Conservation (phyloP, 345 rosid species). For the Citrus trifoliata region DNA sequence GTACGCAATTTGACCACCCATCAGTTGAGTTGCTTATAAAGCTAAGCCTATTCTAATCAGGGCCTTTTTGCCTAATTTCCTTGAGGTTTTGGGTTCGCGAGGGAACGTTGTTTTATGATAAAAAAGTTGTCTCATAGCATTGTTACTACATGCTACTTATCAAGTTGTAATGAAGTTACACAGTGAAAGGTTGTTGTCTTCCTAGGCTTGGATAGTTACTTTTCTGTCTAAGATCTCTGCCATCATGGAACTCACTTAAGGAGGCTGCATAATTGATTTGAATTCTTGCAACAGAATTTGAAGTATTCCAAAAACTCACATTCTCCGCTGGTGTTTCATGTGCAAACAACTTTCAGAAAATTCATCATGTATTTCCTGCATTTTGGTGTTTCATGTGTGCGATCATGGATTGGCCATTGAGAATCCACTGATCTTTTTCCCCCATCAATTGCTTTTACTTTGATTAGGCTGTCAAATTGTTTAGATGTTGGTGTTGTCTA, state of each 20-base stretch:
- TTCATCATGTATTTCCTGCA: background rate
- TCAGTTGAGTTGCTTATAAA: background rate
- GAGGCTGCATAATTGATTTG: conserved; percentile 1
- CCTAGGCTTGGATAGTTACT: background rate
- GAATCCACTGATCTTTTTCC: background rate
- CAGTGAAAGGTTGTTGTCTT: background rate
- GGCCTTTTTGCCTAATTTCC: background rate
- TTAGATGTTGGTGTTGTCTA: background rate
- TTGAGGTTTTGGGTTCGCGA: background rate
- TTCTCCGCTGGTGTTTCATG: background rate
- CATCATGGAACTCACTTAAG: background rate
- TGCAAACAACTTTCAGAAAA: background rate
- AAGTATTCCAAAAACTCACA: background rate
- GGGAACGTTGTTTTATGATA: background rate
- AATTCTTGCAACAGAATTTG: background rate
- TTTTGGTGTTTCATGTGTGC: background rate
- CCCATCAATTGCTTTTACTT: background rate
- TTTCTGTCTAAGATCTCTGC: background rate
- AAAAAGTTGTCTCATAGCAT: background rate
- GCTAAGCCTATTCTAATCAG: background rate
- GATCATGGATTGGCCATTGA: background rate
- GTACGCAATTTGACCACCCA: background rate
- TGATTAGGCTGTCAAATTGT: background rate
- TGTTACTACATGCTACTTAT: background rate
- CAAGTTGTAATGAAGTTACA: background rate